phyloP scores from a whole-genome alignment of 257 asterid species.

The Thymus mandschuricus region DNA sequence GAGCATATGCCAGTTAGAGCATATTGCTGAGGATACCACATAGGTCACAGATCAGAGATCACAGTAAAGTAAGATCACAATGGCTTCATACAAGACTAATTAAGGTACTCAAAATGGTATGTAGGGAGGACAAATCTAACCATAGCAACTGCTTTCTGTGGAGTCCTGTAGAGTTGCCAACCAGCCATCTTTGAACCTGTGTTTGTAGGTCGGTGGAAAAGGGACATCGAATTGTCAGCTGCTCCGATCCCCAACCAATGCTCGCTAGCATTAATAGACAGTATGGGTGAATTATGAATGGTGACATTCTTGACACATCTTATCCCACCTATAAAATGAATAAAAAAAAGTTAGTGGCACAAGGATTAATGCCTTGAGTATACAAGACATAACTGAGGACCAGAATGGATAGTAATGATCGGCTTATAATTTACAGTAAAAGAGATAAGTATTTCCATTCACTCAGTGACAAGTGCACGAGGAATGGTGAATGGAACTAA shows the following conservation, averaged over 20 bases:
- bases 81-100: conserved; percentile 20
- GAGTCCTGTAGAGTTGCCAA: conserved; percentile 96
- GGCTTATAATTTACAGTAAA: not conserved
- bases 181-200: conserved; percentile 79
- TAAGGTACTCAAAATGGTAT: not conserved
- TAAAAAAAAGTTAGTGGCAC: conserved; percentile 7
- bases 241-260: conserved; percentile 97
- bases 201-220: conserved; percentile 83
- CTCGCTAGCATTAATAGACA: conserved; percentile 86
- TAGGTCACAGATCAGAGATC: conserved; percentile 11
- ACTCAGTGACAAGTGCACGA: not conserved
- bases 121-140: conserved; percentile 42
- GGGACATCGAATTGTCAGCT: conserved; percentile 95
- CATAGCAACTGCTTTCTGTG: conserved; percentile 84
- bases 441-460: not conserved
- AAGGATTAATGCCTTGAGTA: conserved; percentile 15
- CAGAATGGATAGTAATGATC: not conserved
- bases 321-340: conserved; percentile 57
- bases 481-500: not conserved
- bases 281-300: conserved; percentile 65
- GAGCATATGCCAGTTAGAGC: not conserved
- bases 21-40: not conserved
- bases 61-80: conserved; percentile 10
- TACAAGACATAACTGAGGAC: not conserved
- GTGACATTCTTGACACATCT: conserved; percentile 83